A percentile compares a stretch with the other conserved stretches of the same genome.
Evolutionary conservation across 2,329 filamentous ascomycete genomes (phyloP).

Genomic region (Pseudogymnoascus sp.): DNA sequence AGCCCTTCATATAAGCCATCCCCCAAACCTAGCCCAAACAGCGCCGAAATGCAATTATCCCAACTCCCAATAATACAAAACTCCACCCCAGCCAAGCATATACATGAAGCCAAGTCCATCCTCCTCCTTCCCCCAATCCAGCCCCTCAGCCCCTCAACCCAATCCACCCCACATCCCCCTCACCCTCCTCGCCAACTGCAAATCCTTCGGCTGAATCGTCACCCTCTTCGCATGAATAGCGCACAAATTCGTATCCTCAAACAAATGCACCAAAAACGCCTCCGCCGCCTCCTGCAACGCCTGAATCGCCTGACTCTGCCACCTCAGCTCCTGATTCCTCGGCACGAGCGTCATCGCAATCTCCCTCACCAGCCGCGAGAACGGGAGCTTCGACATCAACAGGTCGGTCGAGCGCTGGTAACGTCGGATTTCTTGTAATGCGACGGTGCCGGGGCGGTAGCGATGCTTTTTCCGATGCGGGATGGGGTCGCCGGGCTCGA

Average conservation of each 20-base stretch:
- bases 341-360: slow-evolving; percentile 60
- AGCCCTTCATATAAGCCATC: neutral
- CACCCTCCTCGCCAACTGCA: slow-evolving; percentile 80
- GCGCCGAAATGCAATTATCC: neutral
- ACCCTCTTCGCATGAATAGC: slow-evolving; percentile 95
- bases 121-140: neutral
- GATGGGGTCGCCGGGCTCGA: slow-evolving; percentile 56
- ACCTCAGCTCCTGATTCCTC: slow-evolving; percentile 65
- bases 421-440: slow-evolving; percentile 81
- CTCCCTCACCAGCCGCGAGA: slow-evolving; percentile 71
- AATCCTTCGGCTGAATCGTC: slow-evolving; percentile 97
- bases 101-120: neutral
- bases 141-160: slow-evolving; percentile 37
- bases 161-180: slow-evolving; percentile 68
- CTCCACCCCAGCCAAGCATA: neutral
- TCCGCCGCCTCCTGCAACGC: slow-evolving; percentile 94
- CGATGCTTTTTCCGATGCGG: slow-evolving; percentile 54
- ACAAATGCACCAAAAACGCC: slow-evolving; percentile 91
- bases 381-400: slow-evolving; percentile 71
- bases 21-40: neutral
- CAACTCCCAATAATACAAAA: neutral
- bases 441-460: slow-evolving; percentile 73
- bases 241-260: slow-evolving; percentile 92
- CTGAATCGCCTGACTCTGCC: slow-evolving; percentile 92
- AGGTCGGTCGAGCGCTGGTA: slow-evolving; percentile 89